Evolutionary conservation across 2,329 filamentous ascomycete species (phyloP), one percentile per base, ranked within the genome.

Genomic region (Epichloe typhina): DNA sequence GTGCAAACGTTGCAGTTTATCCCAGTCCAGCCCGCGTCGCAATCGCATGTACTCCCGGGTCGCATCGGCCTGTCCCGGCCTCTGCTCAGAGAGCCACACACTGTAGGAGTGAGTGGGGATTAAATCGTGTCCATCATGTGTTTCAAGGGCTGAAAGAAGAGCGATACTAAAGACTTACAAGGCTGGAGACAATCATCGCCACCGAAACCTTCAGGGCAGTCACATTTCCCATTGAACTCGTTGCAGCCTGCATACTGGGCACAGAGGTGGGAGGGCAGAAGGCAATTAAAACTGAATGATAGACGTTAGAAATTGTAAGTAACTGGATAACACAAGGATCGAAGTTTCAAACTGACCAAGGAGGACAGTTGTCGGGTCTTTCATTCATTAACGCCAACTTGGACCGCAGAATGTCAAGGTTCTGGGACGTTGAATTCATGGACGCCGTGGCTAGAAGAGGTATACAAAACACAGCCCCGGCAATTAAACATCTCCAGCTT

Each of bases 1-100:
- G 84, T 82, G 69, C 93, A 98, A 51, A 98, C 88, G 61, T 93
- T 98, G 79, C 93, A 98, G 73, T 98, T 98, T 70, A 98, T 91
- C 56, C 93, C 93, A 40, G 80, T 80, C 93, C 93, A 98, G 51
- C 93, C 93, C 38, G 95, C 86, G 62, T 90, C 85, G 67, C 93
- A 98, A 41, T 88, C 72, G 69, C 93, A 98, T 40, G 74, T 72
- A 52, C 82, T 75, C 55, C 80, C 82, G 49, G 80, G 72, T 62
- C 93, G 80, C 63, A 87, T 83, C 21, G 83, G 79, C 58, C 93
- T 79, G 60, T 97, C 82, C 58, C 77, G 77, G 56, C 89, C 90
- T 59, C 88, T 84, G 39, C 86, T 80, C 40, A 96, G 75, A 38
- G 90, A 93, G 52, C 91, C 93, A 64, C 93, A 98, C 6, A 95